Conservation (phyloP, 177 flowering plant species). For the Vitis hybrid region DNA sequence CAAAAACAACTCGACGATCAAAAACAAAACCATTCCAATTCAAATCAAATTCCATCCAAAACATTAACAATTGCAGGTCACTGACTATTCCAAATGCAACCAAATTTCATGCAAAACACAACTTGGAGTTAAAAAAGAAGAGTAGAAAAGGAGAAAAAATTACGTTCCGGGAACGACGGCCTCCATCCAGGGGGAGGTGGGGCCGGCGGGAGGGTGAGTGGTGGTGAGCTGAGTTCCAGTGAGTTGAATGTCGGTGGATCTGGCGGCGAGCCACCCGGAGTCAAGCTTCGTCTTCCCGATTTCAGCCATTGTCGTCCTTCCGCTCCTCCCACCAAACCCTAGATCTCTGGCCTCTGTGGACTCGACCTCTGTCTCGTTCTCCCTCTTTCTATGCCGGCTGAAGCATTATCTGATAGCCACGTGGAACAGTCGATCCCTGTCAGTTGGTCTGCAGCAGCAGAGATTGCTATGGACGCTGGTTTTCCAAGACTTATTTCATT, state of each 20-base stretch:
- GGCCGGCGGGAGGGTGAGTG: conserved; percentile 58
- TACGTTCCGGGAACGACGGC: conserved; percentile 98
- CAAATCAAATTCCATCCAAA: no score
- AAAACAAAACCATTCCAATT: no score
- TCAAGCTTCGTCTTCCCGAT: conserved; percentile 73
- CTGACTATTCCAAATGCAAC: no score
- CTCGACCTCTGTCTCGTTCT: not conserved
- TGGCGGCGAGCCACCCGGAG: conserved; percentile 92
- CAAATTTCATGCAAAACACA: no score
- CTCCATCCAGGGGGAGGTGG: conserved; percentile 74
- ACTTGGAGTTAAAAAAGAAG: not conserved
- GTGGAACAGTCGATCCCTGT: no score
- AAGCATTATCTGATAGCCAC: not conserved
- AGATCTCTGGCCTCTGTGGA: not conserved
- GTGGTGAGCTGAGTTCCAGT: conserved; percentile 88
- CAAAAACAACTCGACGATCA: no score
- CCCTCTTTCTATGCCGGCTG: not conserved
- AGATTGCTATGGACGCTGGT: no score
- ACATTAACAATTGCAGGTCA: no score
- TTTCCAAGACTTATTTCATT: not conserved
- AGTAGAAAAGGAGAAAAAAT: conserved; percentile 4
- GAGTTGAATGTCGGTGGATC: conserved; percentile 73
- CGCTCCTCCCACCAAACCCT: not conserved
- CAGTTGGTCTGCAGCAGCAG: no score
- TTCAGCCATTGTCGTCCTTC: conserved; percentile 37